Conservation (phyloP, 768 basidiomycete genomes). For the Mycena belliarum region DNA sequence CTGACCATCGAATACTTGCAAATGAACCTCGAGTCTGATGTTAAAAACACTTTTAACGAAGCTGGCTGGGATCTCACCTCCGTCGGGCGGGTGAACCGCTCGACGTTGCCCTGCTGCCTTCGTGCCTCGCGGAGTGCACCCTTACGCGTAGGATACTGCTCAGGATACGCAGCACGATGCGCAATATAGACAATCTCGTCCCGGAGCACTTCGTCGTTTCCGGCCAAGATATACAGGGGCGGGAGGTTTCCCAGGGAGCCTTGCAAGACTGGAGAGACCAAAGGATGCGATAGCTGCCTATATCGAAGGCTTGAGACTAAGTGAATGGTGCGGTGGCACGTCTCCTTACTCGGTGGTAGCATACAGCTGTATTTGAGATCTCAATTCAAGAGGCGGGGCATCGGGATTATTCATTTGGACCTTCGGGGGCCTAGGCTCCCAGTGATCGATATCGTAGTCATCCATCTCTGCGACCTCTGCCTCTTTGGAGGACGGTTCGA, state of each 20-base stretch:
- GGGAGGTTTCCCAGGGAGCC: slow-evolving; percentile 76
- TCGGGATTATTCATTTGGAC: slow-evolving; percentile 52
- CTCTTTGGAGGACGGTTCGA: background rate
- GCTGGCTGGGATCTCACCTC: slow-evolving; percentile 34
- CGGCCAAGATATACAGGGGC: slow-evolving; percentile 71
- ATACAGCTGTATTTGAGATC: slow-evolving; percentile 76
- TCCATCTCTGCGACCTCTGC: slow-evolving; percentile 4
- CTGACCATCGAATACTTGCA: slow-evolving; percentile 74
- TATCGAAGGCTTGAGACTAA: background rate
- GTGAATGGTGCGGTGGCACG: no score
- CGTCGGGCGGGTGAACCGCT: slow-evolving; percentile 53
- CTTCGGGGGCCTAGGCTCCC: slow-evolving; percentile 59
- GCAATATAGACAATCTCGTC: slow-evolving; percentile 81
- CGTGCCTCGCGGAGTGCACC: slow-evolving; percentile 47
- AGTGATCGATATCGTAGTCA: slow-evolving; percentile 35
- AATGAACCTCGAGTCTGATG: slow-evolving; percentile 51
- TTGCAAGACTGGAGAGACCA: slow-evolving; percentile 72
- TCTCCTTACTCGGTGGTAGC: slow-evolving; percentile 64
- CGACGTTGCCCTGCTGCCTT: slow-evolving; percentile 53
- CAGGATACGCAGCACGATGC: slow-evolving; percentile 77
- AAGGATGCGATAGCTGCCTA: slow-evolving; percentile 64
- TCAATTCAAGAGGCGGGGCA: slow-evolving; percentile 46
- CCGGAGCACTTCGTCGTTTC: slow-evolving; percentile 72
- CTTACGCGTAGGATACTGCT: slow-evolving; percentile 57
- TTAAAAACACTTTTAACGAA: background rate